Evolutionary conservation across 352 stramenopile species (phyloP), one percentile per base, ranked within the genome.

Genomic region (Thalassiosira hispida): DNA sequence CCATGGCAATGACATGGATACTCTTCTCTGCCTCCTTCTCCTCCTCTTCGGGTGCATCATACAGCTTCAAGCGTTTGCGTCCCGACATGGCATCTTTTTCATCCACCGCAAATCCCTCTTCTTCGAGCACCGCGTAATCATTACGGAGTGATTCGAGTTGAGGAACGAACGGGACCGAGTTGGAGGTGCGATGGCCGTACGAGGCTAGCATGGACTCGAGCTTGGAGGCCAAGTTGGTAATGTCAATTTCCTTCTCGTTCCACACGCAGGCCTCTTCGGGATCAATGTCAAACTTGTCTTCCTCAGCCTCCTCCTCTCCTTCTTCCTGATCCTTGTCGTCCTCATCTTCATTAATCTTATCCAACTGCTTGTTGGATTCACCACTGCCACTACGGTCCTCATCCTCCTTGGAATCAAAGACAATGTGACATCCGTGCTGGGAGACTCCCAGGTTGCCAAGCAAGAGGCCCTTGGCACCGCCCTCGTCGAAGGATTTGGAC

Each of bases 401-500:
- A 31, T 83, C 57, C 27, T 84, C 72, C 35, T 88, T 93, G 29
- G 85, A 93, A 65, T 95, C 91, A 74, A 95, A 94, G 1, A 94
- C 86, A 79, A 95, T 93, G 27, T 85, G 88, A 68, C 89, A 94
- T 25, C 85, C 87, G 23, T 85, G 76, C 0, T 55, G 38, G n/a
- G 83, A 77, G 9, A 92, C 86, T 53, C 83, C 80, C 20, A 95
- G 83, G 75, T 94, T 94, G 3, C 80, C 82, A 9, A 95, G 77
- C 0, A 95, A 72, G n/a, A 95, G 70, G 14, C 91, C 91, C 64
- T 93, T 94, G 9, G 89, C 91, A 42, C 91, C 91, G 59, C 91
- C 91, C 86, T 95, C 91, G 55, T 95, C 91, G 59, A 95, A 95
- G 8, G 75, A 85, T 59, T 92, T 93, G 31, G 86, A 93, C 91